A percentile compares a stretch with the other conserved stretches of the same genome.
Conservation (phyloP, 768 basidiomycete species). For the Lentinus brumalis region DNA sequence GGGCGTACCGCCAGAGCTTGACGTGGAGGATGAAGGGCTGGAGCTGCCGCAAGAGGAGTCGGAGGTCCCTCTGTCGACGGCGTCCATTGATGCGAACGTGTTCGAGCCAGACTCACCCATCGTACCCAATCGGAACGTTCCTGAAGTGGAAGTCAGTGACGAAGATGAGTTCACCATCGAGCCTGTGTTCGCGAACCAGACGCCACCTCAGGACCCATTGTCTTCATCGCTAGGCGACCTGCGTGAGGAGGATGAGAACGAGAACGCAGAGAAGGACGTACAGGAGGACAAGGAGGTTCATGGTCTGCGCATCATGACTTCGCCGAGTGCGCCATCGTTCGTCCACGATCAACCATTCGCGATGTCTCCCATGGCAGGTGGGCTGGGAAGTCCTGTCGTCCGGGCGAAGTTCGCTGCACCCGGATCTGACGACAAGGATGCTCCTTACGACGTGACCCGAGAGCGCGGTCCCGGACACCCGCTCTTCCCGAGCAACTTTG, state of each 20-base stretch:
- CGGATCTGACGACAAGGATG: conserved; percentile 24
- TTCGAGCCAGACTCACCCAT: conserved; percentile 28
- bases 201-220: conserved; percentile 23
- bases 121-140: neutral
- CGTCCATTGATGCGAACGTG: conserved; percentile 19
- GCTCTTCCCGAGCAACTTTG: conserved; percentile 82
- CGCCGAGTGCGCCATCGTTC: conserved; percentile 14
- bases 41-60: conserved; percentile 3
- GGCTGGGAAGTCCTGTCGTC: conserved; percentile 13
- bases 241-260: conserved; percentile 33
- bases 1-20: conserved; percentile 84
- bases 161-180: conserved; percentile 30
- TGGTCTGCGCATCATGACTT: conserved; percentile 32
- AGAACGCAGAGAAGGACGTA: conserved; percentile 38
- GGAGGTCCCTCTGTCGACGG: conserved; percentile 8
- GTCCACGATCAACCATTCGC: conserved; percentile 17
- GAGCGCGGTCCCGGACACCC: conserved; percentile 75
- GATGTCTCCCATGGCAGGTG: conserved; percentile 21
- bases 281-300: conserved; percentile 24
- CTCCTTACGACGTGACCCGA: conserved; percentile 50
- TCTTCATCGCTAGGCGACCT: conserved; percentile 26
- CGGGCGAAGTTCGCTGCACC: conserved; percentile 7
- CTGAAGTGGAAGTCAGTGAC: neutral
- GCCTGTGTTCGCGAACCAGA: conserved; percentile 36
- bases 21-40: conserved; percentile 49